Base-by-base conservation (phyloP, 2,329 filamentous ascomycete species). In the Aspergillus brunneoviolaceus region DNA sequence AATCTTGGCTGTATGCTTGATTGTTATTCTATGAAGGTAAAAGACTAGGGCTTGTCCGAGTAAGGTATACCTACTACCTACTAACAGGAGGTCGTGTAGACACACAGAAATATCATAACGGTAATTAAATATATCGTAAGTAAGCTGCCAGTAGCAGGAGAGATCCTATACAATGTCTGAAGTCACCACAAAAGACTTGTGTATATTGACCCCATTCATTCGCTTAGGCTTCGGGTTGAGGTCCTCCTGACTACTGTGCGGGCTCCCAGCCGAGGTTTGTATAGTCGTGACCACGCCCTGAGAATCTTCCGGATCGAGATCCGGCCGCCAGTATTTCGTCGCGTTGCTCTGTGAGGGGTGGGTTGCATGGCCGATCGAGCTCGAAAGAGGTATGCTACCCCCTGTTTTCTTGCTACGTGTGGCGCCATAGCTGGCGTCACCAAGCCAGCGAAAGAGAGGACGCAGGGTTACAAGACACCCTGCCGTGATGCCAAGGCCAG, bases 381-480 rank as follows among this genome's bases (percentile, higher is more conserved):
- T 73, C 21, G 71, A 72, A 12, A 75, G 65, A 14, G 72, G 72
- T 49, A 74, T 47, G 50, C 72, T 75, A 25, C 64, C 67, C 5
- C 60, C 61, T 1, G 67, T 69, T 14, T 60, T 68, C 58, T 68
- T 73, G 6, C 64, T 72, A 42, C 63, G 67, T 21, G 66, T 66
- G 11, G 64, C 60, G 9, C 33, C 61, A 23, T 69, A 73, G 59
- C 66, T 70, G 50, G 68, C 59, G 49, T 71, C 71, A 9, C 69
- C 68, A 59, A 74, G 70, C 70, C 72, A 75, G 55, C 73, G 79
- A 49, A 84, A 74, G 0, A 84, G 73, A 1, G 82, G 82, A 2
- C 80, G 78, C 2, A 83, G 74, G 1, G 80, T 82, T 6, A 80
- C 80, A 10, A 83, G 74, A 63, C 77, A 80, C 19, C 77, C 80